Conservation (phyloP, 768 basidiomycete genomes). For the Phlebiopsis flavidoalba region DNA sequence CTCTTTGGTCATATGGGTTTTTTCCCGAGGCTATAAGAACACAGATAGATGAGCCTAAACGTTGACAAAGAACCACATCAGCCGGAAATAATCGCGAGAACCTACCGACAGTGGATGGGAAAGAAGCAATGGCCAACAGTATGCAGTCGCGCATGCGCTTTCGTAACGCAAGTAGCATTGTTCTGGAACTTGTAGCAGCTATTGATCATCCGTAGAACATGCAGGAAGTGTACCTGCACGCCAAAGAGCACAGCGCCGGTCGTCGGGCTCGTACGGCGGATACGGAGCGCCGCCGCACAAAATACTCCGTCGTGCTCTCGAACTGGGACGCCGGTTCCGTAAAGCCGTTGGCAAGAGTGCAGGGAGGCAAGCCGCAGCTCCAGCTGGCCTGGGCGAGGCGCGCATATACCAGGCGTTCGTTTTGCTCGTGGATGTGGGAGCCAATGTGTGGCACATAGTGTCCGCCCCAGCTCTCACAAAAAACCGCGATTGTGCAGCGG, state of each 20-base stretch:
- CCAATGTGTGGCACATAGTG: constrained; percentile 20
- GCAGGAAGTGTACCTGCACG: constrained; percentile 61
- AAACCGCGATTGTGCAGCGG: constrained; percentile 30
- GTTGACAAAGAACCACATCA: not conserved
- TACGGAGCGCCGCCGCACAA: constrained; percentile 20
- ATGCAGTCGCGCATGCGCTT: constrained; percentile 67
- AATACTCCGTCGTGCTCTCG: constrained; percentile 22
- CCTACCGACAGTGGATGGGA: constrained; percentile 48
- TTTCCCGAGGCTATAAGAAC: constrained; percentile 34
- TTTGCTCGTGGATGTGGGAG: constrained; percentile 13
- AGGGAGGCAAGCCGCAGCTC: constrained; percentile 26
- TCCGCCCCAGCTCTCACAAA: constrained; percentile 26
- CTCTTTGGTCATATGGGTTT: constrained; percentile 51
- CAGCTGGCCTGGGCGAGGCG: constrained; percentile 26
- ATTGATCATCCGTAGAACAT: constrained; percentile 69
- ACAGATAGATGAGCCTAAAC: not conserved
- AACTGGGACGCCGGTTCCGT: constrained; percentile 32
- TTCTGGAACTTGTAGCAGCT: constrained; percentile 62
- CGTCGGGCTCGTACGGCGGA: constrained; percentile 34
- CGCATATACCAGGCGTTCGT: constrained; percentile 12
- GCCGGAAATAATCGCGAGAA: constrained; percentile 28
- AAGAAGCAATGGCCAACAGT: constrained; percentile 48
- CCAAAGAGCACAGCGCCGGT: constrained; percentile 61
- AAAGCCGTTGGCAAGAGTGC: constrained; percentile 45
- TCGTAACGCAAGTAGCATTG: constrained; percentile 26